Base-by-base conservation (phyloP, 805 yeast genomes). In the Schwanniomyces pseudopolymorphus region DNA sequence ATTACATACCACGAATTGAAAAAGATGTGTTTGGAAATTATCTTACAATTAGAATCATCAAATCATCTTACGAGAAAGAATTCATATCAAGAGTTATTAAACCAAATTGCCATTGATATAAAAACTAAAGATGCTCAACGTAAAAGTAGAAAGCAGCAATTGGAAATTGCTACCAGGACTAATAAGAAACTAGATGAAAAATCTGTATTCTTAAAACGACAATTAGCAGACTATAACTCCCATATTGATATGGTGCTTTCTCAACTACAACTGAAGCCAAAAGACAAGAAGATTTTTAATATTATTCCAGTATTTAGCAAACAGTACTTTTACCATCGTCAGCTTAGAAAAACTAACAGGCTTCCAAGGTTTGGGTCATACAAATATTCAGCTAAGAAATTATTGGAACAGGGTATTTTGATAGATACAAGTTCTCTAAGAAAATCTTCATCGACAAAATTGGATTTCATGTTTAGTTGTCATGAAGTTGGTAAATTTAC, bases 21-120 rank as follows among this genome's bases (percentile, higher is more conserved):
- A 64, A 84, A 81, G 49, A 67, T 80, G 54, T 85, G 96, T 0
- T 67, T 94, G 28, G 90, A 86, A 54, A 78, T 84, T 47, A 77
- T 92, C 2, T 70, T 90, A 43, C 89, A 89, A 55, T 69, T 94
- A 42, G 97, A 92, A 58, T 61, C 75, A 1, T 65, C 79, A 59
- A 90, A 89, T 1, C 65, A 74, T 33, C 75, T 91, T 7, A 72
- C 85, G 2, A 76, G 96, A 48, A 69, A 75, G 26, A 81, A 89
- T 59, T 81, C 85, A 16, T 89, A 83, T 63, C 98, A 94, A 60
- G 83, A 79, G 19, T 60, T 94, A 11, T 66, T 94, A 48, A 89
- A 90, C 58, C 89, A 87, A 51, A 84, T 94, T 50, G 96, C 97
- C 0, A 67, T 77, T 44, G 97, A 92, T 52, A 89, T 94, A 52